Percentiles rank a stretch among this genome's conserved stretches.
phyloP scores from a whole-genome alignment of 345 rosid species.

The Trapa incisa region DNA sequence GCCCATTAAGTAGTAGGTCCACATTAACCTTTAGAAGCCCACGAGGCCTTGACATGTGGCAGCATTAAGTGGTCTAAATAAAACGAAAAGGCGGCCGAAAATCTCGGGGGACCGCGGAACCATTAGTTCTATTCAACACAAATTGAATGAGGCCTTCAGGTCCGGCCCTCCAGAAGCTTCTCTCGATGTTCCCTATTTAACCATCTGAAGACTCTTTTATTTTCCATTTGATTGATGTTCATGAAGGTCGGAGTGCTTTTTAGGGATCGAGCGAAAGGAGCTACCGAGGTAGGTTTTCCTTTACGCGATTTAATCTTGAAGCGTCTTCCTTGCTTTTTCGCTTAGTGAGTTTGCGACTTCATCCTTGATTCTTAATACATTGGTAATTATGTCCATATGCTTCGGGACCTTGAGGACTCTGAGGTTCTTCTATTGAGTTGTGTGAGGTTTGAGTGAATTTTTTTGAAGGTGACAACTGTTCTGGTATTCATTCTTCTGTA shows the following conservation, averaged over 20 bases:
- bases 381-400: no score
- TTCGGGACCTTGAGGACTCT: no score
- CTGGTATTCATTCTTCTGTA: background rate
- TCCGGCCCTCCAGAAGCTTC: conserved; percentile 65
- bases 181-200: conserved; percentile 6
- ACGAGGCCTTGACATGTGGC: background rate
- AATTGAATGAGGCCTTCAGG: conserved; percentile 16
- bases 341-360: background rate
- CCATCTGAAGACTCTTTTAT: accelerated
- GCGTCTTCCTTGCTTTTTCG: background rate
- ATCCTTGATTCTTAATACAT: no score
- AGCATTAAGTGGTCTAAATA: background rate
- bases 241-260: background rate
- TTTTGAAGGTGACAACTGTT: no score
- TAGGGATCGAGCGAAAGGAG: background rate
- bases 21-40: no score
- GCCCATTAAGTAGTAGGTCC: no score
- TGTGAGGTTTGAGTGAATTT: no score
- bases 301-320: background rate
- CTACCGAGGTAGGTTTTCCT: background rate
- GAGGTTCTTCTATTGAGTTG: no score
- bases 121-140: conserved; percentile 5
- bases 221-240: no score
- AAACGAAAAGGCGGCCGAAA: background rate
- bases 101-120: background rate